Conservation (phyloP, 108 stramenopile species). For the Nannochloropsis gaditana region DNA sequence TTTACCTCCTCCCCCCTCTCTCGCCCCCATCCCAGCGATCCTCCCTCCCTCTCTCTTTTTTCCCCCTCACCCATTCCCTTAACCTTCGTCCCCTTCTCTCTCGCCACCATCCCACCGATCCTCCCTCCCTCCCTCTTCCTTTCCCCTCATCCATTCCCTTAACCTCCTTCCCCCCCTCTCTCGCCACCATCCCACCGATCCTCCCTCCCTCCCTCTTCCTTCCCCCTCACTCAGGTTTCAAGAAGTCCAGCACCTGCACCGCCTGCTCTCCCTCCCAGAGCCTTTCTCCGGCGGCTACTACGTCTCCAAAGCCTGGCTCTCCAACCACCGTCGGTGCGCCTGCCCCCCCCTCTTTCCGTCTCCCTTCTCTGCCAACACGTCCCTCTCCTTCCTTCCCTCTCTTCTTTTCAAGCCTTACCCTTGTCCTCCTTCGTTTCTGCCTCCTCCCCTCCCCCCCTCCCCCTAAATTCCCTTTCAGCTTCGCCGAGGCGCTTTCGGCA, state of each 20-base stretch:
- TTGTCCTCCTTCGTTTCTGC: background rate
- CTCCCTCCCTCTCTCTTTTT: background rate
- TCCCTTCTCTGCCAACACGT: background rate
- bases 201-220: background rate
- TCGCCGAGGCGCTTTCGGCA: background rate
- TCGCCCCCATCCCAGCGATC: background rate
- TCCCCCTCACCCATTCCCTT: background rate
- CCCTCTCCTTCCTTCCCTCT: background rate
- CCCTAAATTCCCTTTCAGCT: background rate
- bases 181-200: background rate
- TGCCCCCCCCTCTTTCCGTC: background rate
- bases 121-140: background rate
- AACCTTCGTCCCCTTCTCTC: background rate
- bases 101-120: background rate
- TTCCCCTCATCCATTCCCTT: background rate
- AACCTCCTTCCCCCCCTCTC: background rate
- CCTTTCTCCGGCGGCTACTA: conserved; percentile 31
- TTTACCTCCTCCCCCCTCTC: background rate
- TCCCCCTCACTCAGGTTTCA: background rate
- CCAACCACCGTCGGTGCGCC: conserved; percentile 24
- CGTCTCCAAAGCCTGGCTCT: conserved; percentile 42
- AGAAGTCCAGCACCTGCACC: background rate
- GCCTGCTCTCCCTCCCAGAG: conserved; percentile 20
- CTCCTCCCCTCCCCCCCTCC: background rate
- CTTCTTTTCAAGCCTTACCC: background rate